Evolutionary conservation across 345 rosid genomes (phyloP).

Genomic region (Bruguiera sexangula): DNA sequence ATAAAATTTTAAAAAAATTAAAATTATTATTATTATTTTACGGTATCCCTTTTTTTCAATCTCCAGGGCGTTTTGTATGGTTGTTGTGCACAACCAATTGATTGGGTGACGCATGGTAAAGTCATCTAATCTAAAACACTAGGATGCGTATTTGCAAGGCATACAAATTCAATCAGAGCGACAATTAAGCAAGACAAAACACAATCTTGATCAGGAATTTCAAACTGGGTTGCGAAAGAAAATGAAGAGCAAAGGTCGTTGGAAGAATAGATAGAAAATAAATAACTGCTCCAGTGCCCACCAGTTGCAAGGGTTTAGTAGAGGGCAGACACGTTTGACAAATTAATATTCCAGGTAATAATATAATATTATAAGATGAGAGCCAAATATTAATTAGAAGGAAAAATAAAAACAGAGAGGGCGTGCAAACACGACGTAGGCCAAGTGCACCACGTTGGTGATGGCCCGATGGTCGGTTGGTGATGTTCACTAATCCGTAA

Average conservation of each 20-base stretch:
- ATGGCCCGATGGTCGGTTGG: slow-evolving; percentile 69
- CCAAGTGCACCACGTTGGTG: slow-evolving; percentile 56
- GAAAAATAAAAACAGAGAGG: slow-evolving; percentile 1
- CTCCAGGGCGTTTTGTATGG: too few relatives aligned
- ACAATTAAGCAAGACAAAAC: slow-evolving; percentile 3
- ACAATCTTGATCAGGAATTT: slow-evolving; percentile 3
- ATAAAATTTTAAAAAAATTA: too few relatives aligned
- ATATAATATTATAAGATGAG: not conserved
- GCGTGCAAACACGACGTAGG: slow-evolving; percentile 84
- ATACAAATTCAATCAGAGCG: slow-evolving; percentile 12
- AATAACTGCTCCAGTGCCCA: not conserved
- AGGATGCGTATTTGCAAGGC: not conserved
- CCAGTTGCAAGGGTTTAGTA: not conserved
- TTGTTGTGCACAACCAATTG: too few relatives aligned
- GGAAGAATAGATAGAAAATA: not conserved
- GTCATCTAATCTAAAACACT: not conserved
- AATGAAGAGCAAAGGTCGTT: not conserved
- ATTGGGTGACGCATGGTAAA: too few relatives aligned
- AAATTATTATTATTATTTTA: too few relatives aligned
- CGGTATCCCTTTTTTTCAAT: too few relatives aligned
- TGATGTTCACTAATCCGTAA: slow-evolving; percentile 8
- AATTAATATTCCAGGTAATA: not conserved
- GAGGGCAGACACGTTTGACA: not conserved
- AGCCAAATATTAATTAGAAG: not conserved
- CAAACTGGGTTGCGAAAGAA: slow-evolving; percentile 18